phyloP scores from a whole-genome alignment of 2,329 filamentous ascomycete genomes.

The Bipolaris gigantea region DNA sequence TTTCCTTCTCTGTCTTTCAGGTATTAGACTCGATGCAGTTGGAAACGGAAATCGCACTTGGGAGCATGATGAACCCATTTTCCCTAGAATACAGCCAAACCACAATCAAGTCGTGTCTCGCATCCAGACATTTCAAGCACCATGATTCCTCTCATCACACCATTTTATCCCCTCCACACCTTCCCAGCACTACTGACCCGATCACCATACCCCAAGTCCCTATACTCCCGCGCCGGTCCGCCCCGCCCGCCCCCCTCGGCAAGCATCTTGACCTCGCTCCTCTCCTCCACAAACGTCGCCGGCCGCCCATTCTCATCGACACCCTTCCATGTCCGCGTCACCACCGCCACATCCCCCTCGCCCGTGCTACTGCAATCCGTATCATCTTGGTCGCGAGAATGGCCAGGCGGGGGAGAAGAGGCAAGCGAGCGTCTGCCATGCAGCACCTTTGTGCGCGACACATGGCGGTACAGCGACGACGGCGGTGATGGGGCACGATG shows the following conservation, averaged over 20 bases:
- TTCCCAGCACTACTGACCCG: slow-evolving; percentile 3
- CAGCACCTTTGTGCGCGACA: slow-evolving; percentile 10
- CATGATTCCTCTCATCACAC: background rate
- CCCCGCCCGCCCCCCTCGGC: slow-evolving; percentile 15
- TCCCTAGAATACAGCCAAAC: background rate
- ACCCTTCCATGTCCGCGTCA: slow-evolving; percentile 31
- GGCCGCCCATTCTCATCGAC: slow-evolving; percentile 35
- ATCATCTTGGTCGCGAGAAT: slow-evolving; percentile 13
- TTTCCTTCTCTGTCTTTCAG: too few relatives aligned
- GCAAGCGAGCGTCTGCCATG: slow-evolving; percentile 12
- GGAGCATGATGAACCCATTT: background rate
- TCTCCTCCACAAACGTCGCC: slow-evolving; percentile 33
- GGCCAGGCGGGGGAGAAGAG: slow-evolving; percentile 10
- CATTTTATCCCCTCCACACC: slow-evolving; percentile 1
- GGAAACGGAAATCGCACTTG: too few relatives aligned
- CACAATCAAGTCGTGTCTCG: too few relatives aligned
- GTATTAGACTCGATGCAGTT: too few relatives aligned
- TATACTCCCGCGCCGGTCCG: slow-evolving; percentile 5
- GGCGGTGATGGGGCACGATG: slow-evolving; percentile 4
- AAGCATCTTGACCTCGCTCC: slow-evolving; percentile 14
- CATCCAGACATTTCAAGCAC: background rate
- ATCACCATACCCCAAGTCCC: background rate
- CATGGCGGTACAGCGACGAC: slow-evolving; percentile 16
- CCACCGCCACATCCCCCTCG: slow-evolving; percentile 19
- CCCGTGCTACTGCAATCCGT: slow-evolving; percentile 33